These are phyloP conservation scores for Umbilicaria muhlenbergii DNA, from an alignment of 495 filamentous ascomycete genomes.

Conservation along the genomic window DNA sequence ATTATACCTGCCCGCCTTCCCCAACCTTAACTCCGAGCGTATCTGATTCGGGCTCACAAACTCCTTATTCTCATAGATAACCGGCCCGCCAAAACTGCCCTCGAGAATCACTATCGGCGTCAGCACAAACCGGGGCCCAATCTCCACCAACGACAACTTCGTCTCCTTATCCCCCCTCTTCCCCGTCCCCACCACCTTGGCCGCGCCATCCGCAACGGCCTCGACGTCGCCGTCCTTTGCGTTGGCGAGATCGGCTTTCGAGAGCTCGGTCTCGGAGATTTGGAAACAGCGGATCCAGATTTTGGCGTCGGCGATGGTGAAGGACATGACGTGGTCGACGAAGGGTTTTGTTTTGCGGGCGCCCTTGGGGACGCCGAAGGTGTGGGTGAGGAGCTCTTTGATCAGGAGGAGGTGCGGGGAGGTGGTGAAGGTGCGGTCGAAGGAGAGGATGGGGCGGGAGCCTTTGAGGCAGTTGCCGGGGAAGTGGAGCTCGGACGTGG, in stretches of 20 bases:
- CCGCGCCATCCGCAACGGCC: conserved; percentile 11
- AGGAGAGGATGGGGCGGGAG: conserved; percentile 84
- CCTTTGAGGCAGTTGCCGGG: conserved; percentile 94
- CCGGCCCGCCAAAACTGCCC: conserved; percentile 85
- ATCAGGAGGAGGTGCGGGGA: conserved; percentile 50
- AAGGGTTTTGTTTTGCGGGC: conserved; percentile 89
- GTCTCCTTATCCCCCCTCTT: conserved; percentile 34
- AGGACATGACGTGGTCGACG: conserved; percentile 83
- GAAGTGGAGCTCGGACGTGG: conserved; percentile 92
- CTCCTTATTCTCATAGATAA: conserved; percentile 98
- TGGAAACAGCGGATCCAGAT: conserved; percentile 96
- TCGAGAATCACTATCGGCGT: conserved; percentile 95
- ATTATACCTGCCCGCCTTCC: conserved; percentile 62
- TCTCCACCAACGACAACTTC: conserved; percentile 75
- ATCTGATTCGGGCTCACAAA: conserved; percentile 96
- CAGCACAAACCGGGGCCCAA: conserved; percentile 86
- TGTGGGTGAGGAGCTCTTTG: conserved; percentile 76
- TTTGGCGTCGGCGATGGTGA: conserved; percentile 86
- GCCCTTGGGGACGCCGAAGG: conserved; percentile 85
- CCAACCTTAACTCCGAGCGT: conserved; percentile 56
- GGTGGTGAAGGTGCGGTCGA: conserved; percentile 57
- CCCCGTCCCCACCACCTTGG: conserved; percentile 20
- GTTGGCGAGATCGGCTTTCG: conserved; percentile 25
- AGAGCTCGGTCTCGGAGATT: conserved; percentile 63
- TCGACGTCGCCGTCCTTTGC: conserved; percentile 18